phyloP scores from a whole-genome alignment of 1,139 yeast genomes.

The Hyphopichia wangnamkhiaoensis region DNA sequence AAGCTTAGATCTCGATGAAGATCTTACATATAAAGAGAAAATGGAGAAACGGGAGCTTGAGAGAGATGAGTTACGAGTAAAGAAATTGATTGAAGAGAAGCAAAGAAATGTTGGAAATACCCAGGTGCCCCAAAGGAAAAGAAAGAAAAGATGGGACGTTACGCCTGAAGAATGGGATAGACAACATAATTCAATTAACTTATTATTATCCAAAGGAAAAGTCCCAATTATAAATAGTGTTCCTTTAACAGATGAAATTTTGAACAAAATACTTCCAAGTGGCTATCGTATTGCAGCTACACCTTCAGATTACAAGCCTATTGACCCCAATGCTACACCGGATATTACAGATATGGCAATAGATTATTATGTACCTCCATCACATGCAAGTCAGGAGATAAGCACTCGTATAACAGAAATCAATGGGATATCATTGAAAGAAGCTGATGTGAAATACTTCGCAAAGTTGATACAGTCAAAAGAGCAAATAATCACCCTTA shows the following conservation, averaged over 20 bases:
- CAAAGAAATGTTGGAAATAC: slow-evolving; percentile 13
- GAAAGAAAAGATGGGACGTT: slow-evolving; percentile 39
- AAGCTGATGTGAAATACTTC: slow-evolving; percentile 73
- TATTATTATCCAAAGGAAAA: slow-evolving; percentile 16
- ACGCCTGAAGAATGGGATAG: slow-evolving; percentile 33
- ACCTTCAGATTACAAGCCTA: slow-evolving; percentile 50
- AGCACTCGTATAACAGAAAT: slow-evolving; percentile 41
- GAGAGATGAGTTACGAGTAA: slow-evolving; percentile 29
- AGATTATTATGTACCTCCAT: slow-evolving; percentile 28
- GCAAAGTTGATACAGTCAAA: slow-evolving; percentile 53
- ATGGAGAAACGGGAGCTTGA: slow-evolving; percentile 38
- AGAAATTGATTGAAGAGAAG: slow-evolving; percentile 17
- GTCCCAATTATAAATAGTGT: slow-evolving; percentile 48
- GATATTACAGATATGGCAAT: slow-evolving; percentile 32
- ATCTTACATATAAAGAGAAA: slow-evolving; percentile 33
- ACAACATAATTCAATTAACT: slow-evolving; percentile 8
- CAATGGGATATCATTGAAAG: slow-evolving; percentile 58
- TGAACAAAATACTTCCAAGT: slow-evolving; percentile 54
- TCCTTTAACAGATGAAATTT: slow-evolving; percentile 48
- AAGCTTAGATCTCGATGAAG: slow-evolving; percentile 22
- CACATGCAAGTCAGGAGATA: slow-evolving; percentile 15
- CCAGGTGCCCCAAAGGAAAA: slow-evolving; percentile 13
- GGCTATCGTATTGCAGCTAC: slow-evolving; percentile 51
- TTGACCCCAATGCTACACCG: slow-evolving; percentile 23
- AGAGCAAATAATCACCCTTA: slow-evolving; percentile 23